Conservation (phyloP, 2,329 filamentous ascomycete species). For the Helotiales sp. region DNA sequence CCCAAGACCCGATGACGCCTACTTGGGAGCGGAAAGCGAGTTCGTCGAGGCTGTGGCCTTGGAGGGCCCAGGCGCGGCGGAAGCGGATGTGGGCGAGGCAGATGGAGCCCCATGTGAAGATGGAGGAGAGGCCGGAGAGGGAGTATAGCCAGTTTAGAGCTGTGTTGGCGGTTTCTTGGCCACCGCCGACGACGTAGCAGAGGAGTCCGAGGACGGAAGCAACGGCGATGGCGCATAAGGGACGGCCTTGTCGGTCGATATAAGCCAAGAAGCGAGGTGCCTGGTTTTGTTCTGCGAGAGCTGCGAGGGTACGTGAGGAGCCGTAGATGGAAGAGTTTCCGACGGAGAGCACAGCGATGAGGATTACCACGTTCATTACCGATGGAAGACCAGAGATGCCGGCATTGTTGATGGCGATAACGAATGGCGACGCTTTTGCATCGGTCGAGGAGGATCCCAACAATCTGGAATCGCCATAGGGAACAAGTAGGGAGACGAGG, state of each 20-base stretch:
- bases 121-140: constrained; percentile 60
- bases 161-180: constrained; percentile 43
- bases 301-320: constrained; percentile 58
- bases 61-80: constrained; percentile 57
- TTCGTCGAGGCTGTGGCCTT: constrained; percentile 62
- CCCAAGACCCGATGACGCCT: constrained; percentile 61
- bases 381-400: constrained; percentile 51
- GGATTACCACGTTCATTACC: constrained; percentile 60
- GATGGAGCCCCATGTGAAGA: constrained; percentile 64
- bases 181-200: constrained; percentile 52
- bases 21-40: constrained; percentile 62
- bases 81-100: constrained; percentile 69
- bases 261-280: constrained; percentile 57
- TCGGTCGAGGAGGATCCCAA: constrained; percentile 36
- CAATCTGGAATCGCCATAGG: constrained; percentile 43
- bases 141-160: constrained; percentile 67
- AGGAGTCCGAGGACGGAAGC: constrained; percentile 40
- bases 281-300: constrained; percentile 58
- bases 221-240: constrained; percentile 48
- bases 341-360: constrained; percentile 59
- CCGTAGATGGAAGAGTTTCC: constrained; percentile 61
- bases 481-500: constrained; percentile 51
- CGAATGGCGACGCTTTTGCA: constrained; percentile 51
- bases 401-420: constrained; percentile 56
- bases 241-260: constrained; percentile 58